Percentiles rank a stretch among this genome's conserved stretches.
Evolutionary conservation across 768 basidiomycete species (phyloP).

Genomic region (Lentinus tigrinus): DNA sequence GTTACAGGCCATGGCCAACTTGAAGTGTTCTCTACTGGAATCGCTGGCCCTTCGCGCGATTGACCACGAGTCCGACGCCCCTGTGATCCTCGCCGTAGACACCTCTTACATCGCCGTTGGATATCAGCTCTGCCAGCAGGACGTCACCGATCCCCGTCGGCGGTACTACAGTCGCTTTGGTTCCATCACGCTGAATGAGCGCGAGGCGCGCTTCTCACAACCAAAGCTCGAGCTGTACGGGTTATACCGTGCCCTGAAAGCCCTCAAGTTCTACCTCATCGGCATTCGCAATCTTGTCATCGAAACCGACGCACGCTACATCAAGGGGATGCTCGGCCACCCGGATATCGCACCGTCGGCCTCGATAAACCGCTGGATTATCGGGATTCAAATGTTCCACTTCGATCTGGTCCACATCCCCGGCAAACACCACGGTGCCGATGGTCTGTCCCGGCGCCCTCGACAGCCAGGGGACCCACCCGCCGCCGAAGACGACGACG

Average conservation of each 20-base stretch:
- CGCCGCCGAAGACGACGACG: neutral
- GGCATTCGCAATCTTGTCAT: conserved; percentile 29
- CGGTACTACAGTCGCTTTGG: conserved; percentile 33
- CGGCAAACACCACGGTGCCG: neutral
- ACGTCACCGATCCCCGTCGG: conserved; percentile 2
- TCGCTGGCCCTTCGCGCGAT: conserved; percentile 14
- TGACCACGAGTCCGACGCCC: conserved; percentile 12
- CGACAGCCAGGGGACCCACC: neutral
- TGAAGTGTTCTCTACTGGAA: conserved; percentile 10
- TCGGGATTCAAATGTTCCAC: conserved; percentile 33
- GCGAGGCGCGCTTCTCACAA: conserved; percentile 28
- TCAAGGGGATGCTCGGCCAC: no score
- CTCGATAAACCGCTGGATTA: conserved; percentile 42
- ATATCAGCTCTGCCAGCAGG: conserved; percentile 8
- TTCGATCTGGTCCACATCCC: conserved; percentile 38
- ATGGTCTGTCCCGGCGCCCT: conserved; percentile 29
- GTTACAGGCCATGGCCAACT: conserved; percentile 4
- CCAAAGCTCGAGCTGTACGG: conserved; percentile 30
- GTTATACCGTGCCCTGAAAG: conserved; percentile 16
- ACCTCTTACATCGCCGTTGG: neutral
- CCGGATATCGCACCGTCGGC: conserved; percentile 35
- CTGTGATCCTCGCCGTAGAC: conserved; percentile 24
- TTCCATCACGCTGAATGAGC: neutral
- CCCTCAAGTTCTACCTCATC: conserved; percentile 23
- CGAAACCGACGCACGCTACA: no score